phyloP scores from a whole-genome alignment of 805 yeast genomes.

The Suhomyces kilbournensis region DNA sequence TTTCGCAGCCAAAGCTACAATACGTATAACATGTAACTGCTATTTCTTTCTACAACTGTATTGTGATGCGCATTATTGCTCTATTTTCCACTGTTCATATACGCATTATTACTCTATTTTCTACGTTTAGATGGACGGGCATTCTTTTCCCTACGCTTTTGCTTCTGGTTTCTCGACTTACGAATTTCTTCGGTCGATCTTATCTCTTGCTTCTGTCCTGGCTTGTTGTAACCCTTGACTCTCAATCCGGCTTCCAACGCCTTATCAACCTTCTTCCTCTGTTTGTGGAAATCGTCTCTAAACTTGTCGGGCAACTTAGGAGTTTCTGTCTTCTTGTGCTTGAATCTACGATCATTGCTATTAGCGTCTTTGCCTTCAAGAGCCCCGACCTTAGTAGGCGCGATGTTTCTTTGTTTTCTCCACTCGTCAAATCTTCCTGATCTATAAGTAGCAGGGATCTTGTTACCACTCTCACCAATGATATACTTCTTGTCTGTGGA shows the following conservation, averaged over 20 bases:
- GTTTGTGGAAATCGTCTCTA: slow-evolving; percentile 81
- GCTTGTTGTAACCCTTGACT: slow-evolving; percentile 63
- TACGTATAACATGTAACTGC: neutral
- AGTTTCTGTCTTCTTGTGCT: slow-evolving; percentile 71
- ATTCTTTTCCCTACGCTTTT: slow-evolving; percentile 77
- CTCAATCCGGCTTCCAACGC: slow-evolving; percentile 73
- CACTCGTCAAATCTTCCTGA: slow-evolving; percentile 92
- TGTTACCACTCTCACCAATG: slow-evolving; percentile 91
- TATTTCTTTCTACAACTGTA: neutral
- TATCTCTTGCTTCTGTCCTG: slow-evolving; percentile 53
- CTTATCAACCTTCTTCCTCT: slow-evolving; percentile 74
- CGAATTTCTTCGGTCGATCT: slow-evolving; percentile 72
- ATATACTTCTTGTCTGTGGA: slow-evolving; percentile 84
- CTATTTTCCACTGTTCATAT: neutral
- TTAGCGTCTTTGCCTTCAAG: slow-evolving; percentile 38
- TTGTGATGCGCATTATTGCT: neutral
- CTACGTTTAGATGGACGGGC: slow-evolving; percentile 60
- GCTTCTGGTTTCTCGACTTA: slow-evolving; percentile 66
- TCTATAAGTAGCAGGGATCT: slow-evolving; percentile 85
- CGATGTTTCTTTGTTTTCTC: slow-evolving; percentile 68
- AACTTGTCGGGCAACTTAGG: slow-evolving; percentile 90
- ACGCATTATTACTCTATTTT: slow-evolving; percentile 8
- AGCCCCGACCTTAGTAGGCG: slow-evolving; percentile 54
- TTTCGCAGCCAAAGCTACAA: neutral
- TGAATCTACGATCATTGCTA: slow-evolving; percentile 44